phyloP scores from a whole-genome alignment of 129 eudicot genomes.

The Chrysanthemum lavandulifolium region DNA sequence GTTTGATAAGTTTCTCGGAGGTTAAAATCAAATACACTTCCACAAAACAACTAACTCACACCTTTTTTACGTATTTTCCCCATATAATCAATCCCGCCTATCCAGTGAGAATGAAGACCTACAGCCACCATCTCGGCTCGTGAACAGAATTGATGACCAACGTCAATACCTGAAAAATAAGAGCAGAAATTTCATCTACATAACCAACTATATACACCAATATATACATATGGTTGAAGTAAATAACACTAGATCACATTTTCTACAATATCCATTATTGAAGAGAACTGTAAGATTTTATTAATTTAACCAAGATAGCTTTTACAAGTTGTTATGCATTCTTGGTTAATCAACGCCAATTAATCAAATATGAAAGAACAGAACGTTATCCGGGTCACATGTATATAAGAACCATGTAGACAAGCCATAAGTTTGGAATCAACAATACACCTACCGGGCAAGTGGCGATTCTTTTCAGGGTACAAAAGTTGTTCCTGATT shows the following conservation, averaged over 20 bases:
- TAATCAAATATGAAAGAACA: no score
- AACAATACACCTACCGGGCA: slow-evolving; percentile 16
- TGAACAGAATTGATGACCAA: not conserved
- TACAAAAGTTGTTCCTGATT: slow-evolving; percentile 31
- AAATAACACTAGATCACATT: no score
- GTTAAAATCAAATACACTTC: not conserved
- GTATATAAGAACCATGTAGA: no score
- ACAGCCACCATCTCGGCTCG: not conserved
- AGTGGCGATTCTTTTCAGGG: slow-evolving; percentile 43
- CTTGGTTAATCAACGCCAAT: no score
- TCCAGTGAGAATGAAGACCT: slow-evolving; percentile 27
- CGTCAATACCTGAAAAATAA: not conserved
- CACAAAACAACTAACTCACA: slow-evolving; percentile 1
- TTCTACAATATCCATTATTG: no score
- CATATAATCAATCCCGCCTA: slow-evolving; percentile 45
- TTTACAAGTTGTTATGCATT: no score
- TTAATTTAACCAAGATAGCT: no score
- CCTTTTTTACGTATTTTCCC: slow-evolving; percentile 22
- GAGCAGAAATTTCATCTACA: no score
- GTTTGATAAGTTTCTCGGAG: not conserved
- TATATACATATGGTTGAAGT: no score
- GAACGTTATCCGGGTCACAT: no score
- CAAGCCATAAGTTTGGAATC: not conserved
- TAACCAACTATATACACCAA: no score
- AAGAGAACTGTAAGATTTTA: no score